Conservation (phyloP, 148 eudicot genomes). For the Arbutus unedo region DNA sequence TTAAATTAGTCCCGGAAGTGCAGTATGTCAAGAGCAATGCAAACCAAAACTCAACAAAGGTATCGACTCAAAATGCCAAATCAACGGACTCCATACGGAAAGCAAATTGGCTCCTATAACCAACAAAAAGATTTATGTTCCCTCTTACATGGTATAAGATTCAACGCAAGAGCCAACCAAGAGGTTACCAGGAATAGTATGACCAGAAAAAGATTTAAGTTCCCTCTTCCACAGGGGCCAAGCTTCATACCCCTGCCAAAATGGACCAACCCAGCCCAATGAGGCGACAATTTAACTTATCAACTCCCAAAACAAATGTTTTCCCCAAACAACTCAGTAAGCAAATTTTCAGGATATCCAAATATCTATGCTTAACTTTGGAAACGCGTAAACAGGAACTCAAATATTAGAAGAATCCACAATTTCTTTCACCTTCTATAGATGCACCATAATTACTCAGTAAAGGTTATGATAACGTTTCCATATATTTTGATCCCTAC, state of each 20-base stretch:
- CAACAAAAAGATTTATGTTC: neutral
- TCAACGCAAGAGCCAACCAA: neutral
- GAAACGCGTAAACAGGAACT: neutral
- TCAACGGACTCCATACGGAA: neutral
- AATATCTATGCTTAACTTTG: neutral
- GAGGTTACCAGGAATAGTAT: neutral
- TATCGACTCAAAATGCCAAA: neutral
- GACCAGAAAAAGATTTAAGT: neutral
- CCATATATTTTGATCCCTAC: too few relatives aligned
- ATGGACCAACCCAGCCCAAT: slow-evolving; percentile 29
- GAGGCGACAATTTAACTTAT: slow-evolving; percentile 17
- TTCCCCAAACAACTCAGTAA: neutral
- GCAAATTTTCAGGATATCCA: neutral
- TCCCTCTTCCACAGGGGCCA: slow-evolving; percentile 23
- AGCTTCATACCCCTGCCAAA: slow-evolving; percentile 33
- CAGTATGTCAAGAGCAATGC: neutral
- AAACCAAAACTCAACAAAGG: neutral
- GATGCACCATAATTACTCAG: neutral
- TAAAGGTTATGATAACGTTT: neutral
- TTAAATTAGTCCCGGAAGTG: neutral
- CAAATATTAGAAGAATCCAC: neutral
- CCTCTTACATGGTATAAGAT: neutral
- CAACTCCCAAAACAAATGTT: neutral
- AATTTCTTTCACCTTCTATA: neutral
- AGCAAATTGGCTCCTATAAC: neutral